These are phyloP conservation scores for Xylariaceae sp. DNA, from an alignment of 2,329 filamentous ascomycete species.

Conservation along the genomic window DNA sequence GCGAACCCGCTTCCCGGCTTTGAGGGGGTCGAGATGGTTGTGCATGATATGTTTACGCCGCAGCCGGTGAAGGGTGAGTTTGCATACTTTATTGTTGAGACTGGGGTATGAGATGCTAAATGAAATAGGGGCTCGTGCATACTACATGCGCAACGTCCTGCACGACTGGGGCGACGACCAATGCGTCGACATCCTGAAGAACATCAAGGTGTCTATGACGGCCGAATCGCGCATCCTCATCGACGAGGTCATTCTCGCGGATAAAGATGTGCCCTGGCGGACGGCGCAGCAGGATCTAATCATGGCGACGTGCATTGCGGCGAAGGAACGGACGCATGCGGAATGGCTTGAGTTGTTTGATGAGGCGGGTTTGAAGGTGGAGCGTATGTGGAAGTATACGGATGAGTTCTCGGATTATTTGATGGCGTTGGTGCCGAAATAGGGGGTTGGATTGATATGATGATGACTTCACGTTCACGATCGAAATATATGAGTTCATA, in stretches of 20 bases:
- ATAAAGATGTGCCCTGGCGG: slow-evolving; percentile 16
- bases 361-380: slow-evolving; percentile 14
- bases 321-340: slow-evolving; percentile 15
- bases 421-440: slow-evolving; percentile 14
- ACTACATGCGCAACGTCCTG: slow-evolving; percentile 24
- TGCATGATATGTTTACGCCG: slow-evolving; percentile 22
- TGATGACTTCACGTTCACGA: background rate
- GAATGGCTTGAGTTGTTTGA: slow-evolving; percentile 21
- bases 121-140: slow-evolving; percentile 18
- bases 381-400: slow-evolving; percentile 17
- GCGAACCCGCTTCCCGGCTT: slow-evolving; percentile 21
- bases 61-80: slow-evolving; percentile 17
- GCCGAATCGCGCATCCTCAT: slow-evolving; percentile 19
- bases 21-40: slow-evolving; percentile 15
- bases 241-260: slow-evolving; percentile 24
- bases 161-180: slow-evolving; percentile 21
- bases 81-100: background rate
- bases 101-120: background rate
- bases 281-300: slow-evolving; percentile 20
- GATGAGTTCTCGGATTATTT: slow-evolving; percentile 17
- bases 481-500: too few species aligned
- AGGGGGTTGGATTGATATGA: background rate
- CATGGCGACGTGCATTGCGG: slow-evolving; percentile 18
- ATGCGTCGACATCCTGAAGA: slow-evolving; percentile 20
- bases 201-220: slow-evolving; percentile 20